phyloP scores from a whole-genome alignment of 495 filamentous ascomycete genomes.

The Letharia columbiana region DNA sequence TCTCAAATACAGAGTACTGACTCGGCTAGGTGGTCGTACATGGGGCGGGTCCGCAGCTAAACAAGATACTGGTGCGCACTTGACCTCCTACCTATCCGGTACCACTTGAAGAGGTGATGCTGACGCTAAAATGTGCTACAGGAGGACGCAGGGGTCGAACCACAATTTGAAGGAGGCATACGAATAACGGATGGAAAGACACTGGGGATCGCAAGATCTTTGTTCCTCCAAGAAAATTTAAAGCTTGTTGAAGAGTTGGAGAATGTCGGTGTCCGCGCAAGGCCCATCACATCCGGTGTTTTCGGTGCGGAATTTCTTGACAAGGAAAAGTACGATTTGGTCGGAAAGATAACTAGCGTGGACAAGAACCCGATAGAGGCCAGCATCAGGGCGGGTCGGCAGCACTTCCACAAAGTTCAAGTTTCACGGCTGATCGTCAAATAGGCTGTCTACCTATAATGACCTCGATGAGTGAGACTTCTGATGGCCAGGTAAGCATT shows the following conservation, averaged over 20 bases:
- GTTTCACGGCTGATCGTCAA: not conserved
- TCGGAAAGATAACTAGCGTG: constrained; percentile 91
- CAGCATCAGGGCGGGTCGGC: constrained; percentile 60
- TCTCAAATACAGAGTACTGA: not conserved
- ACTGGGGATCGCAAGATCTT: constrained; percentile 74
- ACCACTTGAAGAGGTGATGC: not conserved
- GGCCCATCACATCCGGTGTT: constrained; percentile 87
- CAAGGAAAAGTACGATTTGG: constrained; percentile 87
- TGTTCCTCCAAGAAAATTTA: constrained; percentile 94
- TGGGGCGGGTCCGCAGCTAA: constrained; percentile 92
- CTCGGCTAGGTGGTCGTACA: constrained; percentile 70
- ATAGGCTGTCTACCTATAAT: constrained; percentile 81
- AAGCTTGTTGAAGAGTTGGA: constrained; percentile 90
- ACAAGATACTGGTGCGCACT: constrained; percentile 57
- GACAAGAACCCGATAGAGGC: constrained; percentile 87
- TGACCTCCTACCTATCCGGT: not conserved
- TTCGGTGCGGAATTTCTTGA: constrained; percentile 93
- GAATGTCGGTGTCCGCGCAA: constrained; percentile 80
- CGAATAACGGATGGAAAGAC: constrained; percentile 95
- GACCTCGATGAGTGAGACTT: constrained; percentile 93
- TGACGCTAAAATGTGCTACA: not conserved
- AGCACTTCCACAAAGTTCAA: not conserved
- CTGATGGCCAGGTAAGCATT: constrained; percentile 58
- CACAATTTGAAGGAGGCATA: constrained; percentile 94
- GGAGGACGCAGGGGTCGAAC: constrained; percentile 85